Conservation (phyloP, 371 early-diverging fungal species). For the Mortierella sp. region DNA sequence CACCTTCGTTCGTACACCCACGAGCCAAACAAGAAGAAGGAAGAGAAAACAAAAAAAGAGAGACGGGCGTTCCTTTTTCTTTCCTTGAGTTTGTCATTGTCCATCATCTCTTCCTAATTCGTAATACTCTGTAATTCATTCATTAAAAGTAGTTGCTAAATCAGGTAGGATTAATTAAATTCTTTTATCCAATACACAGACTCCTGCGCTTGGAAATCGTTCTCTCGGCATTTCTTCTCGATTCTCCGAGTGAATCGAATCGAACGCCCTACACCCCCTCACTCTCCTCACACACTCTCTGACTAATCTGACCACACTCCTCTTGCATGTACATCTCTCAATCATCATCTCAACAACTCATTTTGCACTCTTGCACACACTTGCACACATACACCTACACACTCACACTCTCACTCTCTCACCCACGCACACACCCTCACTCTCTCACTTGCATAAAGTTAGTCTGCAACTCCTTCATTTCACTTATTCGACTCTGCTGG, state of each 20-base stretch:
- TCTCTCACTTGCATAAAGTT: too few species aligned
- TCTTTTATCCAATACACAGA: not conserved
- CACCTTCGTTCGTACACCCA: not conserved
- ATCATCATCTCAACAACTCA: constrained; percentile 1
- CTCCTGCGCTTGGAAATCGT: not conserved
- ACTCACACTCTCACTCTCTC: constrained; percentile 5
- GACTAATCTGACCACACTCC: too few species aligned
- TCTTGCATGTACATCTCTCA: too few species aligned
- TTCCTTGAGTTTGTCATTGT: too few species aligned
- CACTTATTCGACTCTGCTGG: too few species aligned
- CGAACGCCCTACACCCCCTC: not conserved
- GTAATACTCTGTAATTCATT: not conserved
- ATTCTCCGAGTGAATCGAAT: constrained; percentile 1
- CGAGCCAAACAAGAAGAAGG: not conserved
- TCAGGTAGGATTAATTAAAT: too few species aligned
- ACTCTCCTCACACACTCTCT: too few species aligned
- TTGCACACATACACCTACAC: too few species aligned
- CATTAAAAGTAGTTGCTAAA: too few species aligned
- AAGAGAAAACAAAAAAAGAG: constrained; percentile 1
- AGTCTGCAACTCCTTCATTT: not conserved
- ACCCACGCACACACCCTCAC: not conserved
- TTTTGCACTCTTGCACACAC: not conserved
- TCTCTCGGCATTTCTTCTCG: not conserved
- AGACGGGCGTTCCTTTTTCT: not conserved
- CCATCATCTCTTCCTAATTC: not conserved